Conservation (phyloP, 768 basidiomycete genomes). For the Obba rivulosa region DNA sequence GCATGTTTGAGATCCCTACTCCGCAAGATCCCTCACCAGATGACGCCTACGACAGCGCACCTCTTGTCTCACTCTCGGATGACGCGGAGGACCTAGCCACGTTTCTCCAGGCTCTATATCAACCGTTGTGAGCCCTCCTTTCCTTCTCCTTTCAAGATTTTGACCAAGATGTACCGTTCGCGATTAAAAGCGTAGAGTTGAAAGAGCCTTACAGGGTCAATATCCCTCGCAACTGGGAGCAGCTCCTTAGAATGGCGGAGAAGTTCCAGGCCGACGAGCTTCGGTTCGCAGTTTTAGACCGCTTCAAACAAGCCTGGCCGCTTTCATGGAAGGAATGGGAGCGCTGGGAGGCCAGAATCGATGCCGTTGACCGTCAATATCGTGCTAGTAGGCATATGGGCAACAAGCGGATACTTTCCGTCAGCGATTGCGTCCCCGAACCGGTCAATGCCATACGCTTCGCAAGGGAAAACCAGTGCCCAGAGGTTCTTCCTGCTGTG, state of each 20-base stretch:
- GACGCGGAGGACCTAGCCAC: constrained; percentile 7
- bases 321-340: constrained; percentile 21
- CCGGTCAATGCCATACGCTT: constrained; percentile 10
- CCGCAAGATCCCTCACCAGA: neutral
- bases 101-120: constrained; percentile 9
- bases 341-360: constrained; percentile 8
- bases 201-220: constrained; percentile 2
- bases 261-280: constrained; percentile 25
- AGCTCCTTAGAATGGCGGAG: constrained; percentile 20
- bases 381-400: neutral
- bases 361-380: neutral
- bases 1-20: constrained; percentile 10
- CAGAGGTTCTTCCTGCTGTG: constrained; percentile 14
- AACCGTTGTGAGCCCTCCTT: constrained; percentile 6
- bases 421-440: constrained; percentile 4
- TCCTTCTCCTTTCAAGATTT: neutral
- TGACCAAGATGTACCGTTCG: neutral
- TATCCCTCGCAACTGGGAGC: constrained; percentile 11
- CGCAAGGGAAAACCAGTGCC: constrained; percentile 9
- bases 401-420: constrained; percentile 1
- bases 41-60: constrained; percentile 6
- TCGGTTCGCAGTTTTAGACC: constrained; percentile 15
- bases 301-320: constrained; percentile 24
- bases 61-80: constrained; percentile 7
- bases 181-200: neutral